Evolutionary conservation across 805 yeast species (phyloP), one percentile per base, ranked within the genome.

Genomic region (Saccharomycodes ludwigii): DNA sequence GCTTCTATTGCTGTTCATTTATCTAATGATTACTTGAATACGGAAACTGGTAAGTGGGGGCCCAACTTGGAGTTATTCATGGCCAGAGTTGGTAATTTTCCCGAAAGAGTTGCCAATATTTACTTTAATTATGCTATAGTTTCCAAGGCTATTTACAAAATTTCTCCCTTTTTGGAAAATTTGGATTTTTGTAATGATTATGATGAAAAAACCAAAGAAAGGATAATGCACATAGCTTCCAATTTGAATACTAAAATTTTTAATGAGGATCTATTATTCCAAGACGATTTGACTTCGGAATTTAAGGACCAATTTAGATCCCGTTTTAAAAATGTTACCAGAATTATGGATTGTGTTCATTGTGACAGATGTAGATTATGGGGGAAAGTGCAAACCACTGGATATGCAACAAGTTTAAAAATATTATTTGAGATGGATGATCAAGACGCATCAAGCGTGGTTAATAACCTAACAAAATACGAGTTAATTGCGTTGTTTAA

Each of bases 351-450:
- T 54, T 91, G 99, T 61, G 97, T 91, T 24, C 96, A 95, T 23
- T 91, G 99, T 62, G 98, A 91, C 52, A 68, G 96, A 50, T 91
- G 99, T 56, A 71, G 96, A 47, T 64, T 91, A 57, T 91, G 99
- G 99, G 98, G 98, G 7, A 91, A 91, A 56, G 71, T 91, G 19
- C 98, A 91, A 61, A 84, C 94, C 2, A 83, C 91, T 11, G 99
- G 99, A 14, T 91, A 91, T 54, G 99, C 96, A 13, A 91, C 99
- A 6, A 94, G 95, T 2, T 68, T 91, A 48, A 91, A 91, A 54
- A 70, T 88, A 16, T 61, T 91, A 37, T 84, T 91, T 52, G 97
- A 88, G 52, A 57, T 76, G 32, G 66, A 65, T 37, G 67, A 71
- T 16, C 44, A 50, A 21, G 61, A 60, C 30, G 63, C 63, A 31